A percentile compares a stretch with the other conserved stretches of the same genome.
Conservation (phyloP, 352 stramenopile species). For the Pythium insidiosum region DNA sequence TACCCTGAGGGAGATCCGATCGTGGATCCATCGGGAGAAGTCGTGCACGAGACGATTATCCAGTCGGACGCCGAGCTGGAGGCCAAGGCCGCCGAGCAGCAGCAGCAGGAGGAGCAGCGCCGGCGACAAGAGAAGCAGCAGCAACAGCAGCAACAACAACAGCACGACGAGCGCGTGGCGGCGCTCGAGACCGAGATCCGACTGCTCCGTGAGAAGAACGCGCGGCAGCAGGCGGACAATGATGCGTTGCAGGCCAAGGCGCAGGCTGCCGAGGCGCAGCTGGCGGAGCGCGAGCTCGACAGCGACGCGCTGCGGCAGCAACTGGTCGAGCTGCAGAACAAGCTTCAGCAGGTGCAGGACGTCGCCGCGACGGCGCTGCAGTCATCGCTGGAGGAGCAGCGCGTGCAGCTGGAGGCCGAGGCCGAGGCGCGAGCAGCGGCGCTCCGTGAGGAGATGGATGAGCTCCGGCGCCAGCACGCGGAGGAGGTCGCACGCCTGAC, state of each 20-base stretch:
- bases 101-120: background rate
- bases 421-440: too few species aligned
- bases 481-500: background rate
- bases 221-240: constrained; percentile 30
- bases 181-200: background rate
- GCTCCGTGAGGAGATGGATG: too few species aligned
- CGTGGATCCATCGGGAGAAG: constrained; percentile 13
- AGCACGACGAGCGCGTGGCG: too few species aligned
- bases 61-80: background rate
- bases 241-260: constrained; percentile 28
- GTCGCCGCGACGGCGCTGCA: constrained; percentile 12
- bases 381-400: constrained; percentile 8
- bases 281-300: constrained; percentile 26
- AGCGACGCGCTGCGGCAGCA: constrained; percentile 24
- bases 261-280: constrained; percentile 13
- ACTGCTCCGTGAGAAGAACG: constrained; percentile 32
- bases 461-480: too few species aligned
- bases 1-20: constrained; percentile 11
- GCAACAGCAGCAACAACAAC: background rate
- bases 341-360: constrained; percentile 13
- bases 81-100: background rate
- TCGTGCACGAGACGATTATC: constrained; percentile 11
- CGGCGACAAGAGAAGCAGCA: background rate
- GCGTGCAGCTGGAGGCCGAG: background rate
- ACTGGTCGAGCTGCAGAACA: constrained; percentile 20